Conservation (phyloP, 2,329 filamentous ascomycete genomes). For the Rutstroemia sp. region DNA sequence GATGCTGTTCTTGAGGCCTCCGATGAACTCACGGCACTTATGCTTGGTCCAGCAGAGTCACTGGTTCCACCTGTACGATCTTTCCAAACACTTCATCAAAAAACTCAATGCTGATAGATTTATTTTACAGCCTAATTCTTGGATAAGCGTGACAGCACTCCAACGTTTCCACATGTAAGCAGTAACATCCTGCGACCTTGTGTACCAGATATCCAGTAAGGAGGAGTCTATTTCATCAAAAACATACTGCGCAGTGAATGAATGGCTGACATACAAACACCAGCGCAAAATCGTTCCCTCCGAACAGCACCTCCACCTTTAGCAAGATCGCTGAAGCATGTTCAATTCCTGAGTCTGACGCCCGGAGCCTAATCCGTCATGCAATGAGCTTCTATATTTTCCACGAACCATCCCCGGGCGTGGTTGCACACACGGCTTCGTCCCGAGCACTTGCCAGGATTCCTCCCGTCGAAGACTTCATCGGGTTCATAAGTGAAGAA, state of each 20-base stretch:
- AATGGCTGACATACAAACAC: neutral
- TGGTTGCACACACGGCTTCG: conserved; percentile 9
- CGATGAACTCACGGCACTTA: neutral
- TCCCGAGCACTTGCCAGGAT: conserved; percentile 1
- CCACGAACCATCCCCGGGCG: conserved; percentile 3
- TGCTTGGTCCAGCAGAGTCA: neutral
- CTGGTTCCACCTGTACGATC: neutral
- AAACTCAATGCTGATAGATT: neutral
- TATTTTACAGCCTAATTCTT: neutral
- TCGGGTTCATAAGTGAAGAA: conserved; percentile 4
- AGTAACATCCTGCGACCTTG: neutral
- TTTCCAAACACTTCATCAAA: neutral
- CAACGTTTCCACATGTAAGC: neutral
- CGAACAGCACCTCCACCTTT: neutral
- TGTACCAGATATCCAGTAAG: neutral
- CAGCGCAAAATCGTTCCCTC: neutral
- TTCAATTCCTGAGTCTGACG: neutral
- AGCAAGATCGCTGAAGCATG: neutral
- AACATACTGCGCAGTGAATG: neutral
- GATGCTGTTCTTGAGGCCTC: neutral
- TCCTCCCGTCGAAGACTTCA: neutral
- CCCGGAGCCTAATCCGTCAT: conserved; percentile 38
- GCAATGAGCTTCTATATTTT: conserved; percentile 46
- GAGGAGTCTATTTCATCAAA: neutral
- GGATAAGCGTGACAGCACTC: neutral